A percentile compares a stretch with the other conserved stretches of the same genome.
Conservation (phyloP, 371 early-diverging fungal genomes). For the Mortierella sp. region DNA sequence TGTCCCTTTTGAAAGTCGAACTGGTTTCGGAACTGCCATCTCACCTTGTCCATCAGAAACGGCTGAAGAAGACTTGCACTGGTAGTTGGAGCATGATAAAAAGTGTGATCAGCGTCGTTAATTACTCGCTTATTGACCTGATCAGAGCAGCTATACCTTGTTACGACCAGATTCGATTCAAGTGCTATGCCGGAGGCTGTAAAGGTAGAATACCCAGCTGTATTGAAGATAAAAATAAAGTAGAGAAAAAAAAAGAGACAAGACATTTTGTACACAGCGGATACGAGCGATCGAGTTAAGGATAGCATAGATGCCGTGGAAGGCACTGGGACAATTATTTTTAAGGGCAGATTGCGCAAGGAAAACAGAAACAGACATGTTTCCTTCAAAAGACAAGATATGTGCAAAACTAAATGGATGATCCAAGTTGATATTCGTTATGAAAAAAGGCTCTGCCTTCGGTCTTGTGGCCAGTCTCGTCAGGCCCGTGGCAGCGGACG, state of each 20-base stretch:
- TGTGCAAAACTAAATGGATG: not conserved
- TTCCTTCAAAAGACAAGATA: too few relatives aligned
- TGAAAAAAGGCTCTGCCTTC: slow-evolving; percentile 55
- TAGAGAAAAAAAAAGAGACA: slow-evolving; percentile 5
- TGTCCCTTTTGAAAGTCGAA: not conserved
- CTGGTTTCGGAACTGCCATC: too few relatives aligned
- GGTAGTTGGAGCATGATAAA: not conserved
- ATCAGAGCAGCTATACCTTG: too few relatives aligned
- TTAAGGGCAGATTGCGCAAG: too few relatives aligned
- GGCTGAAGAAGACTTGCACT: slow-evolving; percentile 52
- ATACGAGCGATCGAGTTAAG: slow-evolving; percentile 36
- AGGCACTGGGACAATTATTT: too few relatives aligned
- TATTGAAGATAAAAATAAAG: slow-evolving; percentile 19
- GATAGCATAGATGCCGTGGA: slow-evolving; percentile 12
- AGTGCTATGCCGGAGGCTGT: slow-evolving; percentile 52
- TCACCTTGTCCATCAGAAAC: slow-evolving; percentile 52
- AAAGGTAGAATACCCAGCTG: slow-evolving; percentile 53
- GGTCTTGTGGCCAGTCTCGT: slow-evolving; percentile 43
- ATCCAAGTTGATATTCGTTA: slow-evolving; percentile 53
- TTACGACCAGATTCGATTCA: slow-evolving; percentile 39
- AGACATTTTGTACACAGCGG: too few relatives aligned
- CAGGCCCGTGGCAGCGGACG: slow-evolving; percentile 53
- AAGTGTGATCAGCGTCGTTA: not conserved
- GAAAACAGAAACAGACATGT: too few relatives aligned
- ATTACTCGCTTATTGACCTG: not conserved